A percentile compares a stretch with the other conserved stretches of the same genome.
These are phyloP conservation scores for Phoma sp. DNA, from an alignment of 2,329 filamentous ascomycete species.

Conservation along the genomic window DNA sequence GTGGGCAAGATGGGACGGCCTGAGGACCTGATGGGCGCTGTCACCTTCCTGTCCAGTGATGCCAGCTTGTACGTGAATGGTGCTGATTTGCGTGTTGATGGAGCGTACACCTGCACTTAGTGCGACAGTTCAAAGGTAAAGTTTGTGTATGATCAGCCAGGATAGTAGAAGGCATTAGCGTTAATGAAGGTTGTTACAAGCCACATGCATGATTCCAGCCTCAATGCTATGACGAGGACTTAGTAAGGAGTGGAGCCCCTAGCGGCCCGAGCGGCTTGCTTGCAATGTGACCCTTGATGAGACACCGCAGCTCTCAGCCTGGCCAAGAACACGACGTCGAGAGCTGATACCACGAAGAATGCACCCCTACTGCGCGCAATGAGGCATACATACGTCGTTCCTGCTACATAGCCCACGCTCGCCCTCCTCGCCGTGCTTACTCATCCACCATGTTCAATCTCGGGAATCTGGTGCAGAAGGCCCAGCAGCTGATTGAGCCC, in stretches of 20 bases:
- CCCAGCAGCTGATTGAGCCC: slow-evolving; percentile 92
- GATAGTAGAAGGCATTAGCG: background rate
- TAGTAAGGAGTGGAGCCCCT: slow-evolving; percentile 5
- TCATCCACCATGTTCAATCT: slow-evolving; percentile 56
- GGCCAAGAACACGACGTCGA: slow-evolving; percentile 13
- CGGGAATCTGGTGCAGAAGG: slow-evolving; percentile 90
- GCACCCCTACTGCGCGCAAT: slow-evolving; percentile 31
- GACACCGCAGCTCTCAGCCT: slow-evolving; percentile 11
- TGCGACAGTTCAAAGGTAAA: background rate
- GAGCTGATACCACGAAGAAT: slow-evolving; percentile 12
- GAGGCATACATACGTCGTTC: slow-evolving; percentile 28
- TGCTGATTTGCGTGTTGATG: slow-evolving; percentile 82
- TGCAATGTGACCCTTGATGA: slow-evolving; percentile 15
- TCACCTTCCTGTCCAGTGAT: slow-evolving; percentile 84
- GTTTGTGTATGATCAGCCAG: background rate
- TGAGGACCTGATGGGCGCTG: slow-evolving; percentile 91
- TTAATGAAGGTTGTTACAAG: slow-evolving; percentile 1
- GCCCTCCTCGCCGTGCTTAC: slow-evolving; percentile 4
- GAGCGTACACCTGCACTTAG: slow-evolving; percentile 83
- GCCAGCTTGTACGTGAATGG: slow-evolving; percentile 64
- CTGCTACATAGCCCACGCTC: slow-evolving; percentile 22
- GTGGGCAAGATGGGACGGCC: slow-evolving; percentile 93
- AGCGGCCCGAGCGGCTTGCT: slow-evolving; percentile 12
- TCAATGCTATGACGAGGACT: slow-evolving; percentile 9
- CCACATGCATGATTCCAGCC: slow-evolving; percentile 6